phyloP scores from a whole-genome alignment of 73 alveolate species.

The Paramecium primaurelia region DNA sequence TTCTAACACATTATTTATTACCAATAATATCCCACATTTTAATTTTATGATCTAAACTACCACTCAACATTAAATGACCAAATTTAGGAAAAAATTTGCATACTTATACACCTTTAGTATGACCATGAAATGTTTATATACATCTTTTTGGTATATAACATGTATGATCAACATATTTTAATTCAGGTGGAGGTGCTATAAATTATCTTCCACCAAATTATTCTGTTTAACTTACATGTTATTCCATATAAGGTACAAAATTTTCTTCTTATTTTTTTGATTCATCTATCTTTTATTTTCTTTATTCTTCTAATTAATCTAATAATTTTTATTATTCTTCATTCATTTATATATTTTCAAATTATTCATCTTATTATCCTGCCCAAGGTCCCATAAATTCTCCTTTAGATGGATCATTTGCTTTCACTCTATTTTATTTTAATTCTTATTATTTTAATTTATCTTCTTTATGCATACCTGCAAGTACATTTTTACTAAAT shows the following conservation, averaged over 20 bases:
- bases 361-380: constrained; percentile 70
- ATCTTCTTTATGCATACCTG: constrained; percentile 50
- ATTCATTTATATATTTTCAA: constrained; percentile 66
- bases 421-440: constrained; percentile 69
- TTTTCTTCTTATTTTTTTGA: neutral
- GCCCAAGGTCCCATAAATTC: constrained; percentile 98
- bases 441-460: constrained; percentile 64
- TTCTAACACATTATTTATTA: constrained; percentile 89
- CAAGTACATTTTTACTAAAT: constrained; percentile 42
- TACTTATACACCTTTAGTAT: constrained; percentile 87
- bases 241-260: constrained; percentile 41
- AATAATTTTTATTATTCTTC: constrained; percentile 71
- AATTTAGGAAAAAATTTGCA: constrained; percentile 92
- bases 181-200: constrained; percentile 88
- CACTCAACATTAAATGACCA: constrained; percentile 93
- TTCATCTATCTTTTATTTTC: constrained; percentile 65
- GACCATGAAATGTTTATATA: constrained; percentile 92
- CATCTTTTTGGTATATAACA: constrained; percentile 95
- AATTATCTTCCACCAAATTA: constrained; percentile 84
- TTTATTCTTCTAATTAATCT: constrained; percentile 69
- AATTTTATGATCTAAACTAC: constrained; percentile 88
- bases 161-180: constrained; percentile 87
- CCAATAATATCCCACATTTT: constrained; percentile 98
- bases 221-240: constrained; percentile 47
- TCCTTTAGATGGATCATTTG: constrained; percentile 76